phyloP scores from a whole-genome alignment of 208 protist genomes.

The Leishmania tarentolae region DNA sequence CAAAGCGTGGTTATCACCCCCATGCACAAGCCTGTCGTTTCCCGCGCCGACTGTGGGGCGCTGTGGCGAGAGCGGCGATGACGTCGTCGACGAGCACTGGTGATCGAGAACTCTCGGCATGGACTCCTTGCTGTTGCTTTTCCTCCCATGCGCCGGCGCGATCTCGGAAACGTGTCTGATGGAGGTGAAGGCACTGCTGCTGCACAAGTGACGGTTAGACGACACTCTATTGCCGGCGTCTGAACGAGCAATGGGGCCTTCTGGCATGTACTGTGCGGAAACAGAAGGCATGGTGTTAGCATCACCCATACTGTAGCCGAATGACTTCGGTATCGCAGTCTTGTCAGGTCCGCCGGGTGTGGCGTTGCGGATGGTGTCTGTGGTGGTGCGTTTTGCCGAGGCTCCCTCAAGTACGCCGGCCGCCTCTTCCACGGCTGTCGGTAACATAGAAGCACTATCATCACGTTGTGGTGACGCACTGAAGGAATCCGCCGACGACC shows the following conservation, averaged over 20 bases:
- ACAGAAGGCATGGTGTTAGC: not conserved
- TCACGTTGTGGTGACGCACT: not conserved
- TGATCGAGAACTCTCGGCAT: not conserved
- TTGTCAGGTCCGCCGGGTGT: not conserved
- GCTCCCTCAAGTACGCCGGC: not conserved
- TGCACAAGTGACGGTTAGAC: not conserved
- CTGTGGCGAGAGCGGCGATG: constrained; percentile 17
- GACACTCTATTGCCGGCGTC: not conserved
- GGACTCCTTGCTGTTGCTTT: not conserved
- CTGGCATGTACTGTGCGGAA: not conserved
- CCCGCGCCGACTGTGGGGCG: constrained; percentile 6
- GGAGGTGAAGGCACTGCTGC: not conserved
- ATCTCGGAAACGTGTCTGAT: not conserved
- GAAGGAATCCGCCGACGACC: constrained; percentile 11
- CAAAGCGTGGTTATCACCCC: not conserved
- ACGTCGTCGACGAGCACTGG: not conserved
- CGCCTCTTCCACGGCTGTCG: not conserved
- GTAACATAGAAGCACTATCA: not conserved
- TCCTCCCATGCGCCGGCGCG: not conserved
- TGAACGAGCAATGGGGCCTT: not conserved
- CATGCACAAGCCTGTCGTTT: not conserved
- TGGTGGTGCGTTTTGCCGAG: not conserved
- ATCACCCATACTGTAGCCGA: not conserved
- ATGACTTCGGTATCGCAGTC: not conserved
- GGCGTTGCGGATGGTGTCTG: not conserved